These are phyloP conservation scores for Juglanconis sp. DNA, from an alignment of 2,329 filamentous ascomycete genomes.

Conservation along the genomic window DNA sequence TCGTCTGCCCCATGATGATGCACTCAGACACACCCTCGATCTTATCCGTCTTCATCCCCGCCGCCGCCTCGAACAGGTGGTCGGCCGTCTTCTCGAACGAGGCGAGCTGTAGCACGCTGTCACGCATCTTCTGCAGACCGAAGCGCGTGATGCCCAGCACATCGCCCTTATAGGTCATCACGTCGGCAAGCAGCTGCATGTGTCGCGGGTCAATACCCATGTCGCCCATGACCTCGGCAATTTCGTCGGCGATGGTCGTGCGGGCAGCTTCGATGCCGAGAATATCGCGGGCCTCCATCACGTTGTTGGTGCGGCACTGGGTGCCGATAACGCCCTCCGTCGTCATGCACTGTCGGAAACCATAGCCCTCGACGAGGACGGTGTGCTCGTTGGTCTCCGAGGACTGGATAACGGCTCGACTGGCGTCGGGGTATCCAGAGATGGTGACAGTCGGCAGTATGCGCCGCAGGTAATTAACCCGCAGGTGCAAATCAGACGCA, in stretches of 20 bases:
- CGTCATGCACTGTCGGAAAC: constrained; percentile 83
- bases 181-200: constrained; percentile 94
- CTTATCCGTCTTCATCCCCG: constrained; percentile 83
- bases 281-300: constrained; percentile 84
- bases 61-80: constrained; percentile 92
- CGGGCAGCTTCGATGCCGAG: constrained; percentile 94
- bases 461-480: constrained; percentile 82
- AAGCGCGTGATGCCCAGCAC: constrained; percentile 96
- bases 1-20: constrained; percentile 97
- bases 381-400: constrained; percentile 65
- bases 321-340: constrained; percentile 86
- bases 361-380: constrained; percentile 93
- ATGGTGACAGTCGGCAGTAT: constrained; percentile 80
- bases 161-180: constrained; percentile 99
- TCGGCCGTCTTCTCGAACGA: constrained; percentile 98
- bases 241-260: constrained; percentile 84
- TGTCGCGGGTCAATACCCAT: constrained; percentile 97
- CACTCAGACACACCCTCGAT: constrained; percentile 95
- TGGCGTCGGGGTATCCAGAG: constrained; percentile 81
- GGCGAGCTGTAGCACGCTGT: constrained; percentile 88
- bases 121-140: constrained; percentile 92
- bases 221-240: constrained; percentile 81
- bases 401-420: constrained; percentile 84
- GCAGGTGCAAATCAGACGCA: constrained; percentile 65
- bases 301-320: constrained; percentile 72